Evolutionary conservation across 352 stramenopile species (phyloP), one percentile per base, ranked within the genome.

Genomic region (Globisporangium viniferum): DNA sequence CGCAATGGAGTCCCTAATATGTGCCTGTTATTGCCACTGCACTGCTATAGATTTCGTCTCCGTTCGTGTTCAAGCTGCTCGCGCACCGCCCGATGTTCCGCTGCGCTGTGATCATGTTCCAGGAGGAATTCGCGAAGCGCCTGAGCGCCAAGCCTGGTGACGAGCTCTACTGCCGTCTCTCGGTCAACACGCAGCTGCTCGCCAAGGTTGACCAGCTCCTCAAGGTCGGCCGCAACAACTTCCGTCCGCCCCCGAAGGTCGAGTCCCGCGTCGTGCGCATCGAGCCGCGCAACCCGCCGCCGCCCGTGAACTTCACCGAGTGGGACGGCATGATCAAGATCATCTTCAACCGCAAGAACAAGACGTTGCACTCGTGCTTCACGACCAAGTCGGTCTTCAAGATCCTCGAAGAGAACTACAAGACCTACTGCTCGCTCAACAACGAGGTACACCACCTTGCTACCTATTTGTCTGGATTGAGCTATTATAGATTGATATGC

Each of bases 311-410:
- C 83, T 99, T 99, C 78, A 97, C 87, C 73, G 98, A 99, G 82
- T 99, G 98, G 98, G 98, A 99, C 77, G 98, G 98, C 44, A 98
- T 99, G 92, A 94, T 99, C 71, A 97, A 98, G 71, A 92, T 99
- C 70, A 81, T 99, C 55, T 99, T 99, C 80, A 99, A 99, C 82
- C 89, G 98, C 44, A 99, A 99, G 82, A 99, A 99, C 82, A 99
- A 99, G 87, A 99, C 97, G 41, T 80, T 99, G 24, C 86, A 97
- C 68, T 92, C 96, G 48, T 95, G 97, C 20, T 95, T 99, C 71
- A 97, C 93, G 36, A 99, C 96, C 39, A 99, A 99, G 81, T 86
- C 94, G 2, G 96, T 98, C 35, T 83, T 99, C 7, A 94, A 92
- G 71, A 85, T 99, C 54, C 83, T 99, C 49, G 91, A 99, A 66